Conservation (phyloP, 2,329 filamentous ascomycete genomes). For the Aspergillus candidus region DNA sequence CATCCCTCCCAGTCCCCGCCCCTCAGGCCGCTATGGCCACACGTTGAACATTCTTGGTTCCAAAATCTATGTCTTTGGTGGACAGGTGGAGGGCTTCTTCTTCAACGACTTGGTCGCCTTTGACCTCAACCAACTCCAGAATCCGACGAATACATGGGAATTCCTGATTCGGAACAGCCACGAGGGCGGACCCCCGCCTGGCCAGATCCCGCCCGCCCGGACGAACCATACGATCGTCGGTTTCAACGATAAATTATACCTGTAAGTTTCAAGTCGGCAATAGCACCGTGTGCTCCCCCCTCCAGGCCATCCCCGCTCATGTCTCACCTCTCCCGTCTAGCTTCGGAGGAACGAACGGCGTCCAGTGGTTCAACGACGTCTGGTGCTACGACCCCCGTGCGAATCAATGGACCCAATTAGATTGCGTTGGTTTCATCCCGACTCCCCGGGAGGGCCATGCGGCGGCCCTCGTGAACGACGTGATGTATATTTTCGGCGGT, state of each 20-base stretch:
- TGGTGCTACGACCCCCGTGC: slow-evolving; percentile 86
- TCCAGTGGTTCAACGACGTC: slow-evolving; percentile 98
- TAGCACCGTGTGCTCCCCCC: no score
- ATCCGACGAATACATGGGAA: slow-evolving; percentile 88
- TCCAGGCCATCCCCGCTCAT: slow-evolving; percentile 1
- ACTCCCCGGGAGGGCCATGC: slow-evolving; percentile 90
- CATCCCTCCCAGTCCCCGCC: slow-evolving; percentile 76
- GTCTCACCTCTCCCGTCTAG: slow-evolving; percentile 38
- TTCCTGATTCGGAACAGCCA: slow-evolving; percentile 74
- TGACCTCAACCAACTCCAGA: slow-evolving; percentile 89
- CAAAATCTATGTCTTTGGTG: slow-evolving; percentile 95
- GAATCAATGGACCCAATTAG: slow-evolving; percentile 80
- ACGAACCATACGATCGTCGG: slow-evolving; percentile 93
- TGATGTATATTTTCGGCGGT: slow-evolving; percentile 98
- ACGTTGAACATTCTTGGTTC: slow-evolving; percentile 94
- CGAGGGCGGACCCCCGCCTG: slow-evolving; percentile 49
- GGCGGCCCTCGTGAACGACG: slow-evolving; percentile 86
- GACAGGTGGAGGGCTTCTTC: slow-evolving; percentile 93
- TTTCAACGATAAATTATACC: slow-evolving; percentile 86
- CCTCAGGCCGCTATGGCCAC: slow-evolving; percentile 89
- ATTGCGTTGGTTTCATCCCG: slow-evolving; percentile 97
- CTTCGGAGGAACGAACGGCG: slow-evolving; percentile 95
- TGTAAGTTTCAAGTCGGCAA: slow-evolving; percentile 53
- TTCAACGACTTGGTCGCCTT: slow-evolving; percentile 97
- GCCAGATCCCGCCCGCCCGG: slow-evolving; percentile 73